Evolutionary conservation across 768 basidiomycete species (phyloP).

Genomic region (Phanerochaete carnosa): DNA sequence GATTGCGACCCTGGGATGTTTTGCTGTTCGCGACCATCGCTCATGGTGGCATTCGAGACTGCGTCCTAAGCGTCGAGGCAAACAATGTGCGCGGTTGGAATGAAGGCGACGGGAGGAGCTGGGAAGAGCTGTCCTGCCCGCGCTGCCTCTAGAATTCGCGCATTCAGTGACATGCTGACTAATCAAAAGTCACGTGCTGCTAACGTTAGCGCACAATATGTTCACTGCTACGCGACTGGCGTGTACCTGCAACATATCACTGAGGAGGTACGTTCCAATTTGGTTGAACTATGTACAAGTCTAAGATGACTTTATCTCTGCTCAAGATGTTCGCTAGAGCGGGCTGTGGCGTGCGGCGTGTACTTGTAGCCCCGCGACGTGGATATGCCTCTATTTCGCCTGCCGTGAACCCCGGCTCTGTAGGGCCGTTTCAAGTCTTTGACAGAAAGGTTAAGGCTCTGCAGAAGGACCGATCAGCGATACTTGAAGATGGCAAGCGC

Average conservation of each 20-base stretch:
- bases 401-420: slow-evolving; percentile 39
- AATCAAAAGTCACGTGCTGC: not conserved
- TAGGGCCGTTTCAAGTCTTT: slow-evolving; percentile 79
- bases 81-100: not conserved
- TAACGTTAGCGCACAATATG: slow-evolving; percentile 1
- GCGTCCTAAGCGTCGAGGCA: not conserved
- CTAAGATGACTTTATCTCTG: no score
- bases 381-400: slow-evolving; percentile 49
- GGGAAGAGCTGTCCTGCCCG: not conserved
- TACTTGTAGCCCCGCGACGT: slow-evolving; percentile 18
- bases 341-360: not conserved
- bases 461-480: slow-evolving; percentile 76
- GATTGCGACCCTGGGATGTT: not conserved
- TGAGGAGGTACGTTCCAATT: no score
- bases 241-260: no score
- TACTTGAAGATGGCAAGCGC: slow-evolving; percentile 48
- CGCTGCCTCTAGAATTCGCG: slow-evolving; percentile 1
- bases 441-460: slow-evolving; percentile 74
- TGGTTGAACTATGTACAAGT: no score
- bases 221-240: not conserved
- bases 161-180: slow-evolving; percentile 2
- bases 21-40: not conserved
- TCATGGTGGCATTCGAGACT: not conserved
- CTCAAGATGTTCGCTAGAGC: slow-evolving; percentile 1
- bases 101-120: not conserved